A percentile compares a stretch with the other conserved stretches of the same genome.
These are phyloP conservation scores for Sporothrix luriei DNA, from an alignment of 2,329 filamentous ascomycete genomes.

Conservation along the genomic window DNA sequence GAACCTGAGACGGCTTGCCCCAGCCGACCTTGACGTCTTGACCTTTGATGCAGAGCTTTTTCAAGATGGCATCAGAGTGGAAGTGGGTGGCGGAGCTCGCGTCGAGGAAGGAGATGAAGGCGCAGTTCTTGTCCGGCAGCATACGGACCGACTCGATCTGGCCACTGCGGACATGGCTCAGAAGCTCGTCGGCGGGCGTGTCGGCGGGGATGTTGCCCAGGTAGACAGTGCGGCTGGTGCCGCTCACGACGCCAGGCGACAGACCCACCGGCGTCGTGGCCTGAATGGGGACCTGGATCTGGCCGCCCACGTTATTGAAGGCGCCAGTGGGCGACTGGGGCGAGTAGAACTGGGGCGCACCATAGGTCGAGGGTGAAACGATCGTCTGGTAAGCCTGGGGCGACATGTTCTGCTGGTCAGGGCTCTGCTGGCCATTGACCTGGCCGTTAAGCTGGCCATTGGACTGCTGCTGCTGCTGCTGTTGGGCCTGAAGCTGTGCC, in stretches of 20 bases:
- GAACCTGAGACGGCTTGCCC: conserved; percentile 98
- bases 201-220: conserved; percentile 98
- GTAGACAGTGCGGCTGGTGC: conserved; percentile 95
- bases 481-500: conserved; percentile 59
- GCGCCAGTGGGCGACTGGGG: conserved; percentile 83
- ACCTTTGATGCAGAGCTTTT: conserved; percentile 97
- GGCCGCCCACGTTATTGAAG: conserved; percentile 66
- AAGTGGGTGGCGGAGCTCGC: conserved; percentile 98
- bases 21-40: conserved; percentile 99
- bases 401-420: conserved; percentile 75
- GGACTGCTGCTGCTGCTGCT: conserved; percentile 52
- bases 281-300: conserved; percentile 62
- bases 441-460: conserved; percentile 57
- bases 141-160: conserved; percentile 99
- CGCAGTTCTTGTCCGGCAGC: conserved; percentile 98
- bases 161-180: conserved; percentile 92
- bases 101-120: conserved; percentile 98
- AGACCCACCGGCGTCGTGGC: conserved; percentile 76
- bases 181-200: conserved; percentile 93
- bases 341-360: conserved; percentile 76
- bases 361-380: conserved; percentile 82
- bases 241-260: conserved; percentile 77
- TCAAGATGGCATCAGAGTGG: conserved; percentile 98
- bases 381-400: conserved; percentile 82
- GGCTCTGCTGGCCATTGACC: conserved; percentile 75